Percentiles rank a stretch among this genome's conserved stretches.
These are phyloP conservation scores for Raddia distichophylla DNA, from an alignment of 176 grass and related monocot species.

Conservation along the genomic window DNA sequence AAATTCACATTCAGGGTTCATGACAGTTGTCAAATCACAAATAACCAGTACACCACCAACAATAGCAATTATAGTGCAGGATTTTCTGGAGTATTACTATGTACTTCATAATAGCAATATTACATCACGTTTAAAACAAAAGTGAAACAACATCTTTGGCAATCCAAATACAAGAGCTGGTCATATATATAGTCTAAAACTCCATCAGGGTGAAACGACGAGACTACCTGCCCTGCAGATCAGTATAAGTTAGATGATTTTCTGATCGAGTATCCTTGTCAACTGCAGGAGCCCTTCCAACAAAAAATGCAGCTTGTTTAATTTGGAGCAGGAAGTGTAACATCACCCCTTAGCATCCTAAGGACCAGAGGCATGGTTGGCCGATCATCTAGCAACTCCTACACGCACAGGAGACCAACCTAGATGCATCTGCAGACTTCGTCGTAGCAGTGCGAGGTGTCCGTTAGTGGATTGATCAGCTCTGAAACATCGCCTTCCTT, in stretches of 20 bases:
- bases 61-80: neutral
- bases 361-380: conserved; percentile 57
- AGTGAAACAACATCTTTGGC: neutral
- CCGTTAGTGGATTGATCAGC: conserved; percentile 60
- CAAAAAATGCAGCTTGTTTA: conserved; percentile 54
- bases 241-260: too few relatives aligned
- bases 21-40: conserved; percentile 10
- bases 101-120: neutral
- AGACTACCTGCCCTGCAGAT: too few relatives aligned
- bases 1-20: too few relatives aligned
- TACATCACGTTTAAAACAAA: too few relatives aligned
- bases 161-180: neutral
- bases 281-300: conserved; percentile 29
- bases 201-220: too few relatives aligned
- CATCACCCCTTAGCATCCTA: conserved; percentile 66
- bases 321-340: conserved; percentile 50
- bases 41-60: neutral
- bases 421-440: conserved; percentile 64
- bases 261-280: conserved; percentile 26
- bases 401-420: conserved; percentile 76
- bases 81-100: neutral
- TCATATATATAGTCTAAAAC: neutral
- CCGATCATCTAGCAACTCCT: conserved; percentile 62
- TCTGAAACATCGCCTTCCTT: conserved; percentile 44
- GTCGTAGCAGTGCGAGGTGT: conserved; percentile 7